A percentile compares a stretch with the other conserved stretches of the same genome.
Conservation (phyloP, 2,329 filamentous ascomycete genomes). For the Fusarium annulatum region DNA sequence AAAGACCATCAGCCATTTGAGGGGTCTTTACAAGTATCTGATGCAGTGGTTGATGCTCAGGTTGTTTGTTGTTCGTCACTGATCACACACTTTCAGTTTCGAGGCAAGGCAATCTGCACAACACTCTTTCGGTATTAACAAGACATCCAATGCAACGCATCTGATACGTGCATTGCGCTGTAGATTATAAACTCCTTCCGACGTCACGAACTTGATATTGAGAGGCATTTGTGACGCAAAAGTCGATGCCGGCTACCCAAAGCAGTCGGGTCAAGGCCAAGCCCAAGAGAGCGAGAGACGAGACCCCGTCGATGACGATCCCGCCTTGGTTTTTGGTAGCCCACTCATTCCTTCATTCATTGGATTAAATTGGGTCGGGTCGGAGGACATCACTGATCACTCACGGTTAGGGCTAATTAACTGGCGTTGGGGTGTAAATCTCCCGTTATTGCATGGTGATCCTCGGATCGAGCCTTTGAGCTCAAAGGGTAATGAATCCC, state of each 20-base stretch:
- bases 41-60: not conserved
- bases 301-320: constrained; percentile 27
- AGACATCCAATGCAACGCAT: not conserved
- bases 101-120: not conserved
- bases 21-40: not conserved
- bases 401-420: constrained; percentile 1
- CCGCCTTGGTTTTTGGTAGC: not conserved
- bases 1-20: not conserved
- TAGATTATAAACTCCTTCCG: not conserved
- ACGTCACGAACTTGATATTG: not conserved
- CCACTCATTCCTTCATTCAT: not conserved
- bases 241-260: not conserved
- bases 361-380: not conserved
- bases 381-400: constrained; percentile 19
- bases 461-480: not conserved
- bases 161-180: not conserved
- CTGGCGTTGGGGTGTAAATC: constrained; percentile 19
- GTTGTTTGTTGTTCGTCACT: not conserved
- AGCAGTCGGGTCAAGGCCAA: not conserved
- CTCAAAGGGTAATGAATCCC: not conserved
- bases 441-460: constrained; percentile 15
- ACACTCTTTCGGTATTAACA: not conserved
- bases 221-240: constrained; percentile 12
- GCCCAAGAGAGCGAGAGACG: not conserved
- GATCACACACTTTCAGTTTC: not conserved